These are phyloP conservation scores for Marasmius fiardii DNA, from an alignment of 1,284 basidiomycete genomes.

Conservation along the genomic window DNA sequence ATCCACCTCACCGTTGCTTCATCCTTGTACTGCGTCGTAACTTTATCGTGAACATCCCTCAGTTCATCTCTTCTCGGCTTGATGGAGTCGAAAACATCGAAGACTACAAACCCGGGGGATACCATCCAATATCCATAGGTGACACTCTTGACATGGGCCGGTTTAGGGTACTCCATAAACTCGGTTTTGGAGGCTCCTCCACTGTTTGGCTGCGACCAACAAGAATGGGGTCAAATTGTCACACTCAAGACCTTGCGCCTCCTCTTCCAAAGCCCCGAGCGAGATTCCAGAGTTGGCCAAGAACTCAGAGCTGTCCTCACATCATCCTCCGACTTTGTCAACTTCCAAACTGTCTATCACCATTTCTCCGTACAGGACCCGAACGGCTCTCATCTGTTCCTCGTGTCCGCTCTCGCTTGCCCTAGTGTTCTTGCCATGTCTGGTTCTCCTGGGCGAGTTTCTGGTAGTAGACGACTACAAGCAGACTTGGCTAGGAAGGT, in stretches of 20 bases:
- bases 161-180: constrained; percentile 34
- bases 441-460: constrained; percentile 24
- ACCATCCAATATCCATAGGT: constrained; percentile 32
- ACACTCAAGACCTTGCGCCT: constrained; percentile 32
- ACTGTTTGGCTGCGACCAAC: constrained; percentile 37
- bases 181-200: constrained; percentile 35
- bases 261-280: constrained; percentile 15
- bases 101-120: constrained; percentile 32
- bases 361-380: constrained; percentile 29
- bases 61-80: constrained; percentile 8
- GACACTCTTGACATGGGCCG: constrained; percentile 28
- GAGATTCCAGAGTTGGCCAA: constrained; percentile 23
- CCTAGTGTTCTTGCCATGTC: constrained; percentile 29
- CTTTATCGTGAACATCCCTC: not conserved
- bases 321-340: not conserved
- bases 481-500: constrained; percentile 27
- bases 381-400: constrained; percentile 29
- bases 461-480: constrained; percentile 27
- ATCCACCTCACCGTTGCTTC: not conserved
- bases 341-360: constrained; percentile 22
- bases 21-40: not conserved
- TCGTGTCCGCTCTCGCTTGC: constrained; percentile 29
- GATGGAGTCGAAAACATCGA: constrained; percentile 30
- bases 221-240: constrained; percentile 21
- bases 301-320: constrained; percentile 6